Conservation (phyloP, 345 rosid genomes). For the Murraya koenigii region DNA sequence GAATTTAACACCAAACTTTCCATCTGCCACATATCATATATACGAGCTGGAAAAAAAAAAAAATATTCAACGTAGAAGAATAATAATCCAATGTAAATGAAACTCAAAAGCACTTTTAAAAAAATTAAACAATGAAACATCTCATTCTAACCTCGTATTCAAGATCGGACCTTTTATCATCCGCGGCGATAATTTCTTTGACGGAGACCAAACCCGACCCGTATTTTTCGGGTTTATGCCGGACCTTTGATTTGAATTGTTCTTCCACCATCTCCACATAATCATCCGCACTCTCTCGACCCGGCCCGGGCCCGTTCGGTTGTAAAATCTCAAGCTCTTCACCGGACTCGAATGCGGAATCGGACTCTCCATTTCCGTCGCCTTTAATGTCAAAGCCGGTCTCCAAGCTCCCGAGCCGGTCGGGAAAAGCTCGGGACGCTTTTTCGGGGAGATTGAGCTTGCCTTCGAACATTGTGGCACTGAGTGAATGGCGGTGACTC, state of each 20-base stretch:
- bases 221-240: slow-evolving; percentile 28
- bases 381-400: slow-evolving; percentile 34
- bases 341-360: slow-evolving; percentile 36
- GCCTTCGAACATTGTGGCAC: slow-evolving; percentile 44
- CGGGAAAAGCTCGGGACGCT: slow-evolving; percentile 39
- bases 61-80: too few species aligned
- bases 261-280: slow-evolving; percentile 18
- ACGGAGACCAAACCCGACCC: slow-evolving; percentile 29
- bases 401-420: slow-evolving; percentile 55
- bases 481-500: slow-evolving; percentile 15
- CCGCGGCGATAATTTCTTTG: slow-evolving; percentile 41
- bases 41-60: too few species aligned
- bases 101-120: too few species aligned
- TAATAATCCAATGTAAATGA: too few species aligned
- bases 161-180: slow-evolving; percentile 66
- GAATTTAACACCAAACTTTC: too few species aligned
- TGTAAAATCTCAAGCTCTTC: slow-evolving; percentile 58
- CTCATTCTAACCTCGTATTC: slow-evolving; percentile 44
- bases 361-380: slow-evolving; percentile 28
- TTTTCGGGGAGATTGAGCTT: slow-evolving; percentile 51
- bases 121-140: background rate
- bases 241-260: slow-evolving; percentile 15
- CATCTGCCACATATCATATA: too few species aligned
- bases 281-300: slow-evolving; percentile 21
- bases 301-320: slow-evolving; percentile 36